These are phyloP conservation scores for Magnaporthales sp. DNA, from an alignment of 2,329 filamentous ascomycete species.

Conservation along the genomic window DNA sequence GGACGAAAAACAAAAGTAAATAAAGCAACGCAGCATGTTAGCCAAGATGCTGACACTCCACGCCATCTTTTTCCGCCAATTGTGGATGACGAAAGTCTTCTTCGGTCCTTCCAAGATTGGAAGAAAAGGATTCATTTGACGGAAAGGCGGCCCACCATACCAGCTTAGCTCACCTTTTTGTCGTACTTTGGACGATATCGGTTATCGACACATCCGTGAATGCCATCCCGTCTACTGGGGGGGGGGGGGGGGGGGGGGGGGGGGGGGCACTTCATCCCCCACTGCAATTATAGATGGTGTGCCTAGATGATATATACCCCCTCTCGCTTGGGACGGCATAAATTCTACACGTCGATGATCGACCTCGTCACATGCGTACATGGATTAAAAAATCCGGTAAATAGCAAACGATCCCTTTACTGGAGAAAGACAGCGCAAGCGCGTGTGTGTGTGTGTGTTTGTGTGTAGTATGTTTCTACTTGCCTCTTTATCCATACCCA, in stretches of 20 bases:
- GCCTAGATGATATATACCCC: background rate
- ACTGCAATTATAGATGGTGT: background rate
- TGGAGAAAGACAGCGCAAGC: no score
- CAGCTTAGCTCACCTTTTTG: background rate
- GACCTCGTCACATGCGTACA: background rate
- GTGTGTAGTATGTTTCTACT: background rate
- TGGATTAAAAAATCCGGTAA: background rate
- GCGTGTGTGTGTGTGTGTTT: no score
- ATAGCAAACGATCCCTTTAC: background rate
- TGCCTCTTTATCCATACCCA: background rate
- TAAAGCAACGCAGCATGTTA: background rate
- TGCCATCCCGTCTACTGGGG: background rate
- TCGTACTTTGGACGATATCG: background rate
- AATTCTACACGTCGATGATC: background rate
- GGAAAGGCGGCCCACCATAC: background rate
- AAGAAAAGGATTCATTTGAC: background rate
- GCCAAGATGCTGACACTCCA: background rate
- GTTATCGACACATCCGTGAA: background rate
- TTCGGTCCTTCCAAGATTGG: background rate
- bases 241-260: no score
- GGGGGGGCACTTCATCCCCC: no score
- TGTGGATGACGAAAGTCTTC: background rate
- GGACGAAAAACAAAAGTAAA: background rate
- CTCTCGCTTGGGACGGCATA: background rate
- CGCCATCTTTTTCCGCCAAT: background rate